Conservation (phyloP, 208 protist genomes). For the Acanthamoeba polyphaga region DNA sequence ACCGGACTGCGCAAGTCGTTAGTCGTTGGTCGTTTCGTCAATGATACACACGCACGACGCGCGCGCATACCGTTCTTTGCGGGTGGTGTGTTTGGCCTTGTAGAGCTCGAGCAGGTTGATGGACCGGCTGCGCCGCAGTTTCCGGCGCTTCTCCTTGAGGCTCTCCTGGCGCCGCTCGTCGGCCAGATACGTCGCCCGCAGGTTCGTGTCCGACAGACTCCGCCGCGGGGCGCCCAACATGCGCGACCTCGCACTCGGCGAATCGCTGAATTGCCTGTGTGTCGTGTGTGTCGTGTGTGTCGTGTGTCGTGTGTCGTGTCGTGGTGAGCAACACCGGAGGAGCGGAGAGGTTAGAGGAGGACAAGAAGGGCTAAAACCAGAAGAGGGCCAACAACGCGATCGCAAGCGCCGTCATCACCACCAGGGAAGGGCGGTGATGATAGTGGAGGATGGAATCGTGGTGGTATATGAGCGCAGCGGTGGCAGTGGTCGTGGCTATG, state of each 20-base stretch:
- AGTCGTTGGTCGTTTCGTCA: neutral
- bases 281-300: neutral
- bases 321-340: neutral
- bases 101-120: constrained; percentile 59
- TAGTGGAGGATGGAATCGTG: neutral
- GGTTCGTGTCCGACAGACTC: constrained; percentile 50
- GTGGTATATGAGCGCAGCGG: neutral
- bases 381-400: neutral
- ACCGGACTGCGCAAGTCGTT: constrained; percentile 12
- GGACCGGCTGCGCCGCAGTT: constrained; percentile 40
- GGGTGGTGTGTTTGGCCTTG: constrained; percentile 28
- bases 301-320: neutral
- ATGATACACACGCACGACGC: neutral
- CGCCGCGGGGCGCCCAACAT: neutral
- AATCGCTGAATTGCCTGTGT: neutral
- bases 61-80: constrained; percentile 1
- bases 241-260: neutral
- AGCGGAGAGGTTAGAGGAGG: neutral
- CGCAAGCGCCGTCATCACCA: neutral
- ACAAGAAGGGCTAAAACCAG: neutral
- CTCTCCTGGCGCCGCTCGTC: neutral
- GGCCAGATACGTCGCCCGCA: constrained; percentile 8
- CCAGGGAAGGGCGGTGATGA: neutral
- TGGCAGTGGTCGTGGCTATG: neutral
- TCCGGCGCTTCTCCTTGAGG: constrained; percentile 1